Evolutionary conservation across 495 filamentous ascomycete genomes (phyloP), one percentile per base, ranked within the genome.

Genomic region (Zalerion maritima): DNA sequence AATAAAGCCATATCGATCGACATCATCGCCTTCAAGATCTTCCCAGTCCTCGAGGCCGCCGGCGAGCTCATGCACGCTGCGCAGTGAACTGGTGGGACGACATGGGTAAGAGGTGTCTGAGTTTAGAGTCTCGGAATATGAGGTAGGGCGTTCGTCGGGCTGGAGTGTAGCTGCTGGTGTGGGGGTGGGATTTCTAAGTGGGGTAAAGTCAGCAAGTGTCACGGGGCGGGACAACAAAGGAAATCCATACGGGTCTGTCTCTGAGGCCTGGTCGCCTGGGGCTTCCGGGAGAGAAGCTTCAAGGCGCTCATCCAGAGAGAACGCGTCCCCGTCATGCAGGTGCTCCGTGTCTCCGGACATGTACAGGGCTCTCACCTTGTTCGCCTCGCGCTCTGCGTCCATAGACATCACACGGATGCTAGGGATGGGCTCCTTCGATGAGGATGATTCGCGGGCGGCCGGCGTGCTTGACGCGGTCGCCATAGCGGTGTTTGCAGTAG

Each of bases 1-100:
- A 50, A 99, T 96, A 58, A 99, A 99, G 11, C 89, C 89, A 50
- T 96, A 99, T 44, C 71, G 64, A 54, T 99, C 89, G 23, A 96
- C 80, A 48, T 92, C 81, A 21, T 60, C 67, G n/a, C 69, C 78
- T n/a, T 76, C 63, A 7, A 99, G 57, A 50, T 94, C 77, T 42
- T 87, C 78, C 91, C 89, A 99, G 44, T 94, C 86, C 45, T 99
- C 89, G 22, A 91, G 72, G 0, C 87, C 87, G 10, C 85, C 86
- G 9, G 84, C 82, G 9, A 75, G 53, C 51, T 66, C 58, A 21
- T 55, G 46, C 14, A 41, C 47, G 24, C 26, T 40, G 28, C 45
- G 39, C 14, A 28, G 20, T 21, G 38, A 36, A 26, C 41, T 58
- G 51, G 50, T 50, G 43, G 36, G 57, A 50, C 18, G 57, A 32